A percentile compares a stretch with the other conserved stretches of the same genome.
phyloP scores from a whole-genome alignment of 2,329 filamentous ascomycete species.

The Fusarium austroafricanum region DNA sequence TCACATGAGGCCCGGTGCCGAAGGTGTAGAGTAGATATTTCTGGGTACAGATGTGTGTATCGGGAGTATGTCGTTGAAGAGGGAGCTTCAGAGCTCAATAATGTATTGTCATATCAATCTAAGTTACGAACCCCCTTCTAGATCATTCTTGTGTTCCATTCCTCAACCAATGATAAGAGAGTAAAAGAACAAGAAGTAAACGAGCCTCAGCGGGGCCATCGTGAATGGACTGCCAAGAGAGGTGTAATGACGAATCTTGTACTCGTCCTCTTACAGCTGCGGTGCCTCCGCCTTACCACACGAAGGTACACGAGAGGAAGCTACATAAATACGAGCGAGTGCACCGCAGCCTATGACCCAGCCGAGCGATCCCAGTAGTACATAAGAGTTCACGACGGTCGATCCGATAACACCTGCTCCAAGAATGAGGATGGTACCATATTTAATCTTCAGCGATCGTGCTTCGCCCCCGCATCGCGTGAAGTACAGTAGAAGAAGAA shows the following conservation, averaged over 20 bases:
- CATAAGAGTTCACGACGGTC: slow-evolving; percentile 1
- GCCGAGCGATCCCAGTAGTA: background rate
- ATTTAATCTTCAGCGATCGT: background rate
- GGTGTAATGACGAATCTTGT: background rate
- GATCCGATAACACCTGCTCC: background rate
- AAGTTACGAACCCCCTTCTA: no score
- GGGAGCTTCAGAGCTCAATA: no score
- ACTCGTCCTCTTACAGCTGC: background rate
- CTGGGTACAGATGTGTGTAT: no score
- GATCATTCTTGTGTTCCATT: background rate
- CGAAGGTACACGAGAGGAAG: background rate
- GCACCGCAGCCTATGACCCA: background rate
- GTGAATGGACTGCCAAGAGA: background rate
- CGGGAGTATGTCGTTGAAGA: no score
- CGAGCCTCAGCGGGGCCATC: background rate
- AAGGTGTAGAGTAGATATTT: no score
- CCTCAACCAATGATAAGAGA: background rate
- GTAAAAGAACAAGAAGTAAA: background rate
- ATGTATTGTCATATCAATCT: no score
- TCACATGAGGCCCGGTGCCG: no score
- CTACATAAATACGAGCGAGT: background rate
- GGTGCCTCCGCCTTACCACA: background rate
- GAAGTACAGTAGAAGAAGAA: background rate
- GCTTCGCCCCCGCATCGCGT: background rate
- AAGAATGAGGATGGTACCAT: background rate